These are phyloP conservation scores for Bidens hawaiensis DNA, from an alignment of 140 eudicot genomes.

Conservation along the genomic window DNA sequence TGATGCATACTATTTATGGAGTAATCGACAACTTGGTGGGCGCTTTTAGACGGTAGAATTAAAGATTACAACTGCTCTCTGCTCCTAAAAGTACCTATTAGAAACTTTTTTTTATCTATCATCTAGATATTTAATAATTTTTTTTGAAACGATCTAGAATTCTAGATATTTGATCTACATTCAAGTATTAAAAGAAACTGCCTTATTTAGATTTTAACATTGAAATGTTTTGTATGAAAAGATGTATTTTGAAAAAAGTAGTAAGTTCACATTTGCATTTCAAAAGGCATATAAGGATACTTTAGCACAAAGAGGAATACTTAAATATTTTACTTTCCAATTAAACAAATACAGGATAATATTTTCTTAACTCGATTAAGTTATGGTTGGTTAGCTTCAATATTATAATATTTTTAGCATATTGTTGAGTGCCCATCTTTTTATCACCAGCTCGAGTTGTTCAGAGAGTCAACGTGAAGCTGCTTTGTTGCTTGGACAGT, in stretches of 20 bases:
- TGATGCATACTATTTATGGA: background rate
- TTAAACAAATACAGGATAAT: background rate
- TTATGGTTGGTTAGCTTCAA: background rate
- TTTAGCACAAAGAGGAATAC: background rate
- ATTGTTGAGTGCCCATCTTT: background rate
- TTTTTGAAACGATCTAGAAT: too few relatives aligned
- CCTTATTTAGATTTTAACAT: background rate
- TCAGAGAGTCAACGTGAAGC: constrained; percentile 94
- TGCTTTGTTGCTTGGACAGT: constrained; percentile 92
- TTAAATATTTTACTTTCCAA: constrained; percentile 1
- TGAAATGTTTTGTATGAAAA: background rate
- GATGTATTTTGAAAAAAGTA: background rate
- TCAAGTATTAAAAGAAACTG: background rate
- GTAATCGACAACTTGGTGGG: background rate
- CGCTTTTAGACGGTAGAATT: background rate
- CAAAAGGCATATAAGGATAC: background rate
- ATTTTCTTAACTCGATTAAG: background rate
- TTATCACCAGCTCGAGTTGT: constrained; percentile 64
- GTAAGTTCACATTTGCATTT: background rate
- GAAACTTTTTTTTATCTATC: background rate
- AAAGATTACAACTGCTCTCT: constrained; percentile 5
- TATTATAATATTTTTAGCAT: background rate
- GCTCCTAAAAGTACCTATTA: background rate
- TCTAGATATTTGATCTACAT: background rate
- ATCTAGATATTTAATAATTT: too few relatives aligned